Evolutionary conservation across 2,329 filamentous ascomycete species (phyloP).

Genomic region (Exutisphaerella laricina): DNA sequence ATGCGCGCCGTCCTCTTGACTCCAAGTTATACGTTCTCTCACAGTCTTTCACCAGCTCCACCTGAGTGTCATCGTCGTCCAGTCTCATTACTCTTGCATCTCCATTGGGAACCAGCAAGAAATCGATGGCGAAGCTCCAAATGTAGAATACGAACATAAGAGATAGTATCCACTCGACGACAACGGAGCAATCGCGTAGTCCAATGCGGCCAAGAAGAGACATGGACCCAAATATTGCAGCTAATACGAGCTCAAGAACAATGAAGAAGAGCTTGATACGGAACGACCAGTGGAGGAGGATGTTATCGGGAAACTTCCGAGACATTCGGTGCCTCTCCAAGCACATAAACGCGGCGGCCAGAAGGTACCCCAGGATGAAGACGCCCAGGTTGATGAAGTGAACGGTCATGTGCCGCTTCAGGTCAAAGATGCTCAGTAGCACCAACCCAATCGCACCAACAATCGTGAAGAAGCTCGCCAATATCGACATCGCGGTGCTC

Average conservation of each 20-base stretch:
- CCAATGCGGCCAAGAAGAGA: slow-evolving; percentile 25
- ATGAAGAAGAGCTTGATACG: slow-evolving; percentile 80
- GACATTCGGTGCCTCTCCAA: slow-evolving; percentile 80
- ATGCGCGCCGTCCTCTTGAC: neutral
- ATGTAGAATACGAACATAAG: slow-evolving; percentile 83
- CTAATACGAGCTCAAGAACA: slow-evolving; percentile 64
- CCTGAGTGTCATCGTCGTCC: neutral
- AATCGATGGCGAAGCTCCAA: slow-evolving; percentile 70
- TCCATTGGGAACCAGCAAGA: slow-evolving; percentile 55
- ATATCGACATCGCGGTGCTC: slow-evolving; percentile 56
- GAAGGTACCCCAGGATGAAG: slow-evolving; percentile 76
- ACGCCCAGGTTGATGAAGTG: slow-evolving; percentile 72
- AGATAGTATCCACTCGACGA: slow-evolving; percentile 72
- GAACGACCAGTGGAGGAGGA: slow-evolving; percentile 68
- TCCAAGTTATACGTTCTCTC: slow-evolving; percentile 6
- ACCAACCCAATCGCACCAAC: slow-evolving; percentile 73
- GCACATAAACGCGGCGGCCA: slow-evolving; percentile 80
- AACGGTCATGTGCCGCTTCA: slow-evolving; percentile 55
- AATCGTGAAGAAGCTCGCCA: slow-evolving; percentile 62
- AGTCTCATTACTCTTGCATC: neutral
- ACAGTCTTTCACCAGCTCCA: slow-evolving; percentile 1
- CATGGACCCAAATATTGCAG: slow-evolving; percentile 52
- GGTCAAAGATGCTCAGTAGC: slow-evolving; percentile 77
- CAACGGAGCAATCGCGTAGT: slow-evolving; percentile 56
- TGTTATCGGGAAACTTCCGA: slow-evolving; percentile 67